Base-by-base conservation (phyloP, 129 eudicot species). In the Kitagawia praeruptora region DNA sequence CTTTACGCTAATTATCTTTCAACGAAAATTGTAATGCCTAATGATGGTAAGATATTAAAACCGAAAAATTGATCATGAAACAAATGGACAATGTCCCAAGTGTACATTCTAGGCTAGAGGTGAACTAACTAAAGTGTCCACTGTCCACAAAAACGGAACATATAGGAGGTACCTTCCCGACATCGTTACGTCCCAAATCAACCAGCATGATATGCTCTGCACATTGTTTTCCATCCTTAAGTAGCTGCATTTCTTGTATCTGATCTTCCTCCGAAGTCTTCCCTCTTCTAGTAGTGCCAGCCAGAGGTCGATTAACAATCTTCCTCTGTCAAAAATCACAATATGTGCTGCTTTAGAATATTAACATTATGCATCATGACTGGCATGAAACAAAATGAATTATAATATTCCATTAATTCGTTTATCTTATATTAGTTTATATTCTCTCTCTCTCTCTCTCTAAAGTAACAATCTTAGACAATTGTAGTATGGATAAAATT, bases 141-240 rank as follows among this genome's bases (percentile, higher is more conserved):
- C 31, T 13, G 19, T 75, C 31, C 34, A 46, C 16, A 75, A 37
- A 48, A 28, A n/a, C 10, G 34, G 15, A n/a, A 61, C 46, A 46
- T 1, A 23, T 18, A 38, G 31, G 40, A 77, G 48, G 38, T 61
- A 91, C 98, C 98, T 93, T 93, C 80, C 97, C 93, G 23, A 91
- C 96, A 77, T 94, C 96, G 84, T 91, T 91, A 80, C 93, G 83
- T 70, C 87, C 94, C 85, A 88, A 86, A 81, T 94, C 98, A 80
- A 89, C 97, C 73, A 94, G 87, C 98, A 89, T 91, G 51, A 88
- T 80, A 75, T 91, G 96, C 81, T 94, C 97, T 19, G 94, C 96
- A 45, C 90, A 75, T 81, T 89, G 93, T 84, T 91, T 94, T 83
- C 86, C 84, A 82, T 89, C 92, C 40, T 78, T 89, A 31, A 89